Conservation (phyloP, 1,284 basidiomycete species). For the Afroboletus lepidellus region DNA sequence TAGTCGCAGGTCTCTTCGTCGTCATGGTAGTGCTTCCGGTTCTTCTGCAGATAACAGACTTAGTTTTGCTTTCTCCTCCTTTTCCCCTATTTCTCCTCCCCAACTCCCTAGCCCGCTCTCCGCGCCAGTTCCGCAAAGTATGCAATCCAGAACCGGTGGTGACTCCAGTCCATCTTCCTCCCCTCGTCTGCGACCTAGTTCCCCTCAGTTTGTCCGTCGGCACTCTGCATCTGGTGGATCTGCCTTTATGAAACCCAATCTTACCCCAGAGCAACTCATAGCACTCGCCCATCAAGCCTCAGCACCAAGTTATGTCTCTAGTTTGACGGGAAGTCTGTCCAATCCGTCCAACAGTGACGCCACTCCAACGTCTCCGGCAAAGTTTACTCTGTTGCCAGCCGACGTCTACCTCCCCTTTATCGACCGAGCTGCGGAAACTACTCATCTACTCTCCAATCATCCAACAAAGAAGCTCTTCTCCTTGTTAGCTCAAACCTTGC, state of each 20-base stretch:
- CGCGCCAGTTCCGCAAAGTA: slow-evolving; percentile 14
- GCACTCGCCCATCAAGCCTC: slow-evolving; percentile 63
- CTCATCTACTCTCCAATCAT: slow-evolving; percentile 54
- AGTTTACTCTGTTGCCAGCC: slow-evolving; percentile 68
- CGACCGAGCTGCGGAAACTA: slow-evolving; percentile 66
- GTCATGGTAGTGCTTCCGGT: slow-evolving; percentile 29
- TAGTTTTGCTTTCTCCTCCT: slow-evolving; percentile 67
- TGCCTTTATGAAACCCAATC: slow-evolving; percentile 39
- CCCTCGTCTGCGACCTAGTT: slow-evolving; percentile 47
- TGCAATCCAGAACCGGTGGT: slow-evolving; percentile 8
- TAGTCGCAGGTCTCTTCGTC: slow-evolving; percentile 28
- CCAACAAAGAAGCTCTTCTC: slow-evolving; percentile 68
- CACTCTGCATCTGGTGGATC: slow-evolving; percentile 30
- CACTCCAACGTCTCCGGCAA: slow-evolving; percentile 37
- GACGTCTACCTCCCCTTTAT: slow-evolving; percentile 76
- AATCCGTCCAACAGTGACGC: slow-evolving; percentile 12
- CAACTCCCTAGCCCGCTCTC: slow-evolving; percentile 16
- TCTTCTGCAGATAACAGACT: slow-evolving; percentile 43
- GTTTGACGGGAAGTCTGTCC: slow-evolving; percentile 21
- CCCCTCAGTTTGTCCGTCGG: slow-evolving; percentile 39
- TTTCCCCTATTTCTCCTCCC: slow-evolving; percentile 37
- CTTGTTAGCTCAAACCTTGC: slow-evolving; percentile 68
- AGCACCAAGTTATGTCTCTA: slow-evolving; percentile 39
- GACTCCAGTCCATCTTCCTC: slow-evolving; percentile 39
- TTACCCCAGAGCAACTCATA: slow-evolving; percentile 66